A percentile compares a stretch with the other conserved stretches of the same genome.
Evolutionary conservation across 495 filamentous ascomycete species (phyloP).

Genomic region (Oidiodendron maius): DNA sequence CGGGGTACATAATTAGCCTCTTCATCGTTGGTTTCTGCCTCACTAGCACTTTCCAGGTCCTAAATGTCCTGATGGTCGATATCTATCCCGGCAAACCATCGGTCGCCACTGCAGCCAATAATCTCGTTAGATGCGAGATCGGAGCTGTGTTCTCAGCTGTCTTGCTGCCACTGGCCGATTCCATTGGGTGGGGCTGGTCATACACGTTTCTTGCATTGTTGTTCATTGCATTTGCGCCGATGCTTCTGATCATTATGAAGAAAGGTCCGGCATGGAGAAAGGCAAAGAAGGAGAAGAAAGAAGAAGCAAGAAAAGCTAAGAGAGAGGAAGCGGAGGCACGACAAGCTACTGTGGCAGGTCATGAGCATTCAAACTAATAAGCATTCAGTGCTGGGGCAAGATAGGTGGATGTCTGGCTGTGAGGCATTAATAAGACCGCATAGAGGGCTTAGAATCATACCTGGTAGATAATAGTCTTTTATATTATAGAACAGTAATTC

Average conservation of each 20-base stretch:
- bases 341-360: background rate
- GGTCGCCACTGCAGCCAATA: slow-evolving; percentile 66
- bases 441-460: no score
- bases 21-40: slow-evolving; percentile 48
- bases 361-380: no score
- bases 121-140: slow-evolving; percentile 60
- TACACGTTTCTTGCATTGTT: slow-evolving; percentile 53
- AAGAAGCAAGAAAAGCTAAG: background rate
- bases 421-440: no score
- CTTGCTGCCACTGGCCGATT: slow-evolving; percentile 58
- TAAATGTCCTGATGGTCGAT: slow-evolving; percentile 59
- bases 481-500: no score
- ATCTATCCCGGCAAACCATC: slow-evolving; percentile 56
- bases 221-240: slow-evolving; percentile 10
- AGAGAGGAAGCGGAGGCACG: background rate
- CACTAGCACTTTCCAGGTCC: slow-evolving; percentile 43
- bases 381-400: no score
- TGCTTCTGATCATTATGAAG: slow-evolving; percentile 8
- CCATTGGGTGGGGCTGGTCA: slow-evolving; percentile 61
- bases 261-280: slow-evolving; percentile 12
- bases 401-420: no score
- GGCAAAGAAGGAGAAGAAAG: slow-evolving; percentile 6
- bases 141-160: slow-evolving; percentile 62
- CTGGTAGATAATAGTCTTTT: no score
- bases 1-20: slow-evolving; percentile 46